Conservation (phyloP, 2,329 filamentous ascomycete genomes). For the Xylariaceae sp. region DNA sequence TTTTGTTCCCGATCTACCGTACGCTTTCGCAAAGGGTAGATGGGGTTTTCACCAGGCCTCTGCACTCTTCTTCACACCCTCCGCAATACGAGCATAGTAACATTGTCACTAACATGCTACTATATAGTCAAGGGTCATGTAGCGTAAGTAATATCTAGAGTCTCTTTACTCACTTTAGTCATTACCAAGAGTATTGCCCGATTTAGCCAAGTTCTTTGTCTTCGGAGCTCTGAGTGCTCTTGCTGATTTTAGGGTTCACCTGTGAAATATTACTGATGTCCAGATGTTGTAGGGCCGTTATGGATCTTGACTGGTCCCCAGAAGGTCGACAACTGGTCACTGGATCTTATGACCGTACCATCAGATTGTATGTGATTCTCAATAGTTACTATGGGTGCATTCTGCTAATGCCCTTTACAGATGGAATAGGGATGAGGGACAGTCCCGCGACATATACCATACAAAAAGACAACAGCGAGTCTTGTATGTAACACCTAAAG, state of each 20-base stretch:
- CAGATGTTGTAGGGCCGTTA: constrained; percentile 66
- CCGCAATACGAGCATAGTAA: constrained; percentile 77
- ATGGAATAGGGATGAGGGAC: constrained; percentile 80
- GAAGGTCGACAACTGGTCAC: constrained; percentile 93
- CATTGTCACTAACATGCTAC: constrained; percentile 17
- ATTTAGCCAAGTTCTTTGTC: neutral
- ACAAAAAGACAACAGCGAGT: constrained; percentile 98
- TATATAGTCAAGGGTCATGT: constrained; percentile 39
- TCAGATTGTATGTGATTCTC: constrained; percentile 63
- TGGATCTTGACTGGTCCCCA: constrained; percentile 95
- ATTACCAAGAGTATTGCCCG: neutral
- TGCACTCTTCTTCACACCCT: neutral
- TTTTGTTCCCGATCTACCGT: too few relatives aligned
- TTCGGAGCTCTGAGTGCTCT: neutral
- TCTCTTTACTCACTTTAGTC: neutral
- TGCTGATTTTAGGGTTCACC: neutral
- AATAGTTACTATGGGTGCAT: neutral
- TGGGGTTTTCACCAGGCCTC: neutral
- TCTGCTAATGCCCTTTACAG: constrained; percentile 12
- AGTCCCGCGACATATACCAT: constrained; percentile 93
- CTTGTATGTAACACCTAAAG: constrained; percentile 15
- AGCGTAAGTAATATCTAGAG: constrained; percentile 43
- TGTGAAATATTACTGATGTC: constrained; percentile 1
- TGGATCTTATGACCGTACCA: constrained; percentile 84
- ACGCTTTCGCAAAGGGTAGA: too few relatives aligned